A percentile compares a stretch with the other conserved stretches of the same genome.
Conservation (phyloP, 163 green algal species). For the Picocystis sp. region DNA sequence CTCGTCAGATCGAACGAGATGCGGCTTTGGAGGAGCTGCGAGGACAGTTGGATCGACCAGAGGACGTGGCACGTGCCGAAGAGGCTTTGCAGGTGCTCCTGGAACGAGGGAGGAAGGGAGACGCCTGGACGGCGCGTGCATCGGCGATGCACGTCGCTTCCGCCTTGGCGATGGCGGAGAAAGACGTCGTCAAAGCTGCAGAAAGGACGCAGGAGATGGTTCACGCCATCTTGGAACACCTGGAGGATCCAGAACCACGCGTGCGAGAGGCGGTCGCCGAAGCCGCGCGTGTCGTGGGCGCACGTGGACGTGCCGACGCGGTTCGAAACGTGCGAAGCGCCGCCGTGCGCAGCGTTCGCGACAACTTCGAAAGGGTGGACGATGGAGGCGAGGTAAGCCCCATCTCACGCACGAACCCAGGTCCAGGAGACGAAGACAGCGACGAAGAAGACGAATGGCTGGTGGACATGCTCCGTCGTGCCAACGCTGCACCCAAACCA, state of each 20-base stretch:
- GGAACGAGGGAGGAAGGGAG: too few species aligned
- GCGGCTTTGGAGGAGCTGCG: too few species aligned
- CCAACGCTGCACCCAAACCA: not conserved
- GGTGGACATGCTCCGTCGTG: not conserved
- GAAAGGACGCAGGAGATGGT: not conserved
- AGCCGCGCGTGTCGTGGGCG: not conserved
- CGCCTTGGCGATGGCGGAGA: too few species aligned
- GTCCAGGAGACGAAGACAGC: not conserved
- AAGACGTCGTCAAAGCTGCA: too few species aligned
- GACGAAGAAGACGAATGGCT: not conserved
- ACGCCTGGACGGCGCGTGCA: too few species aligned
- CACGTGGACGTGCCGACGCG: not conserved
- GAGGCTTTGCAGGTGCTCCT: too few species aligned
- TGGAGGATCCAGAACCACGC: constrained; percentile 34
- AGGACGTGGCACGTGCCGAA: too few species aligned
- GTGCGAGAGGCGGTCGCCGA: constrained; percentile 40
- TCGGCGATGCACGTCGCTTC: too few species aligned
- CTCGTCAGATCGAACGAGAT: too few species aligned
- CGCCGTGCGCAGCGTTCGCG: constrained; percentile 6
- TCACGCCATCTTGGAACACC: constrained; percentile 6
- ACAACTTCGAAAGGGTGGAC: constrained; percentile 23
- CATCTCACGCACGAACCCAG: not conserved
- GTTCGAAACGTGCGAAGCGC: not conserved
- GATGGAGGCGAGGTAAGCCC: constrained; percentile 68
- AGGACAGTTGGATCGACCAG: too few species aligned